Evolutionary conservation across 2,329 filamentous ascomycete species (phyloP), one percentile per base, ranked within the genome.

Genomic region (Beauveria sp.): DNA sequence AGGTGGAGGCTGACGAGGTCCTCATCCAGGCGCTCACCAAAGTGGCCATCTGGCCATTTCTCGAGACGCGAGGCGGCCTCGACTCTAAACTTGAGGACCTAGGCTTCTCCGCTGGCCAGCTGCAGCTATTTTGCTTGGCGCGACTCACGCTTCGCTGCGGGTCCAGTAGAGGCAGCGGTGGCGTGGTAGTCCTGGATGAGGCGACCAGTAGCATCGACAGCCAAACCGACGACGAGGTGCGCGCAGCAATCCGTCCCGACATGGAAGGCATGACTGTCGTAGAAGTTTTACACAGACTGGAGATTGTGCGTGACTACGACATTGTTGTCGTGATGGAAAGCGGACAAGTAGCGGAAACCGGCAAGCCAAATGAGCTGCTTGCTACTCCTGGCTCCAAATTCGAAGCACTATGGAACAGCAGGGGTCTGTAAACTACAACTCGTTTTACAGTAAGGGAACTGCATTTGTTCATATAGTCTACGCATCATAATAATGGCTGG

Each of bases 91-190:
- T 80, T 37, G 62, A 66, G 1, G 64, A 69, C 3, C 63, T 74
- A 2, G 65, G 66, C 1, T 66, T 79, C 5, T 79, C 76, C 0
- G 73, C 76, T 28, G 79, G 79, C 0, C 75, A 82, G 62, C 67
- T 72, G 22, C 80, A 82, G 63, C 68, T 83, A 0, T 78, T 83
- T 55, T 76, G 74, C 46, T 68, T 83, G 0, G 78, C 80, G 0
- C 68, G 81, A 54, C 75, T 78, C 0, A 66, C 81, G 16, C 64
- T 81, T 44, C 64, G 67, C 5, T 65, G 65, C 8, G 66, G 67
- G 28, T 28, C 28, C 28, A 28, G 28, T 28, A 28, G 28, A 12
- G 34, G 48, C 18, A 46, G 40, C 50, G 60, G 62, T 2, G 71
- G 69, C 1, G 66, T 80, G 2, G 44, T 73, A 0, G 58, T 73